Evolutionary conservation across 208 protist genomes (phyloP), one percentile per base, ranked within the genome.

Genomic region (Angomonas desouzai): DNA sequence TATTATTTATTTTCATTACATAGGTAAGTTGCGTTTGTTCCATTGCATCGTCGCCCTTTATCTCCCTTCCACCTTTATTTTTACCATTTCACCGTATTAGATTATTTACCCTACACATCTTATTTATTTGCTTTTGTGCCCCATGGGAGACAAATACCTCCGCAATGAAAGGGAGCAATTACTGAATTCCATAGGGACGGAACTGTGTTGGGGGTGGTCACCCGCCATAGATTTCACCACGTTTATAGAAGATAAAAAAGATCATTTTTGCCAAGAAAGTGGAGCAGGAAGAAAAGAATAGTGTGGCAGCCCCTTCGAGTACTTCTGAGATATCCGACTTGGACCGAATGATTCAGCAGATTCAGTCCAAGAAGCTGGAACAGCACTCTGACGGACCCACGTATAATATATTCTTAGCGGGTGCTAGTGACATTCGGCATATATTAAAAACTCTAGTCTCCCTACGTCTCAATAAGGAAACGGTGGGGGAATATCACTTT

Each of bases 101-200:
- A n/a, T n/a, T n/a, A n/a, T n/a, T n/a, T n/a, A n/a, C n/a, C n/a
- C n/a, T n/a, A n/a, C n/a, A n/a, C n/a, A n/a, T 48, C 23, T 55
- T 18, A 20, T 61, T 51, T 22, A 58, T 22, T 47, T 7, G 10
- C 10, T 66, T 3, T 66, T 34, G 27, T 30, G 55, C 27, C 16
- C 20, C 1, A 95, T 95, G 89, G 92, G 89, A 62, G 79, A 91
- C 68, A 95, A 93, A 66, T 96, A 94, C 60, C 65, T 94, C 1
- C 78, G 81, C 1, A 79, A 84, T 53, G 85, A 90, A 51, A 75
- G 76, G 57, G 76, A 91, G 70, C 81, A 89, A 30, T 76, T 96
- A 27, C 74, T 94, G 43, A 94, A 96, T 60, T 64, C 78, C 1
- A 80, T 96, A 28, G 91, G 91, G 23, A 94, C 74, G 2, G 91